Conservation (phyloP, 495 filamentous ascomycete species). For the Ramalina peruviana region DNA sequence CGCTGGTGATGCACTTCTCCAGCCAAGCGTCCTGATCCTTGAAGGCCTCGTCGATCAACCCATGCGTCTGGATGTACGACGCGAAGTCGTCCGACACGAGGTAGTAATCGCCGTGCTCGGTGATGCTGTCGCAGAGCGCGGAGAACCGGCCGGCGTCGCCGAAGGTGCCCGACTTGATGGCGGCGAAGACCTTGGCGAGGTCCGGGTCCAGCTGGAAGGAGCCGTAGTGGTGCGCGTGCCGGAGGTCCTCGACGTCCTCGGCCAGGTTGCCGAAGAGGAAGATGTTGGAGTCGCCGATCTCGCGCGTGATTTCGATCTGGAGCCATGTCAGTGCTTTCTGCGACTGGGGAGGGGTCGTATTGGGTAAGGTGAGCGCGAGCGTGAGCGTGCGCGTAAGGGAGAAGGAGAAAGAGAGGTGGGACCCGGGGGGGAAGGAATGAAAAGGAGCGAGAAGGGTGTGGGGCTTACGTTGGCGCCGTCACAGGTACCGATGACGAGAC, state of each 20-base stretch:
- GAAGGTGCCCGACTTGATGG: slow-evolving; percentile 63
- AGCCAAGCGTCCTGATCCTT: slow-evolving; percentile 84
- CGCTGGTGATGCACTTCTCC: slow-evolving; percentile 73
- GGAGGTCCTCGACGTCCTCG: slow-evolving; percentile 93
- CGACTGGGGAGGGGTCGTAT: neutral
- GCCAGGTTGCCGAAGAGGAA: slow-evolving; percentile 96
- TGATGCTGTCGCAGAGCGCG: slow-evolving; percentile 69
- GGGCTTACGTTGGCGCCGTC: slow-evolving; percentile 85
- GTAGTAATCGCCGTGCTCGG: slow-evolving; percentile 92
- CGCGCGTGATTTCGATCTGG: slow-evolving; percentile 94
- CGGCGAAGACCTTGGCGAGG: slow-evolving; percentile 67
- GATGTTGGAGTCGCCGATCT: slow-evolving; percentile 90
- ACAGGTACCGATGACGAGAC: slow-evolving; percentile 92
- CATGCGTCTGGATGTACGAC: slow-evolving; percentile 80
- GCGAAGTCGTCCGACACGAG: slow-evolving; percentile 94
- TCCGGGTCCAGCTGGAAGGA: slow-evolving; percentile 60
- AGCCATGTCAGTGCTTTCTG: neutral
- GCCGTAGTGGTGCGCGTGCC: slow-evolving; percentile 77
- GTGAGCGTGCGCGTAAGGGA: neutral
- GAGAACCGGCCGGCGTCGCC: slow-evolving; percentile 61
- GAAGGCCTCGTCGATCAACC: slow-evolving; percentile 80
- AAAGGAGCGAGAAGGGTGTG: neutral
- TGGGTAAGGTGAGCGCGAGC: neutral
- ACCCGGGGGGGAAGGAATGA: neutral
- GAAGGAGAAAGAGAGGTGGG: neutral